Base-by-base conservation (phyloP, 148 eudicot species). In the Oxyria digyna region DNA sequence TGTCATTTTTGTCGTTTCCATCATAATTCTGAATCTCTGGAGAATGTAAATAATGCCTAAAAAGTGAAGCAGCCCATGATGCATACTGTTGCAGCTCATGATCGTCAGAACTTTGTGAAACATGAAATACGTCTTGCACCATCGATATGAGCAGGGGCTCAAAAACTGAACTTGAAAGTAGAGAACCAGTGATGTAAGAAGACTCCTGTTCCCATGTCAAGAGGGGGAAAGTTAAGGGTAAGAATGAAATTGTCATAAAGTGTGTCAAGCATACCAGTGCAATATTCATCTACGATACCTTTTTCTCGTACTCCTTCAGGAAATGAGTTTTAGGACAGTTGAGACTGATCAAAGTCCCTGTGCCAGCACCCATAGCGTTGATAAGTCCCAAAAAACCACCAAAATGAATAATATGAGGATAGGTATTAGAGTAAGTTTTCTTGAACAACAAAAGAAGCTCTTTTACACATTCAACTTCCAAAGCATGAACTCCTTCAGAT, bases 321-420 rank as follows among this genome's bases (percentile, higher is more conserved):
- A 67, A 72, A 74, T 75, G 62, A 20, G 76, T 40, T 18, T 43
- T 67, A 31, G 70, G 70, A 65, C 80, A 69, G 62, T 32, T 35
- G 42, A 72, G 81, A 74, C 62, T 78, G 74, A 75, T 6, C 66
- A 76, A 43, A 26, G 69, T 80, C 54, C 93, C 99, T 38, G 89
- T 90, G 75, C 91, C 85, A 70, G 91, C 96, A 65, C 99, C 99
- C 80, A 95, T 75, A 67, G 87, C 81, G 81, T 88, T 95, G 35
- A 91, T 82, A 70, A 87, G 81, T 75, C 97, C 99, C 72, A 95
- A 81, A 87, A 88, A 85, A 11, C 91, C 99, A 84, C 97, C 96
- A 29, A 95, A 80, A 79, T 88, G 91, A 63, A 85, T 71, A 68
- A 87, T 76, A 55, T 84, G 91, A 69, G 88, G 91, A 55, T 88